These are phyloP conservation scores for Coccomyxa subellipsoidea DNA, from an alignment of 163 green algal genomes.

Conservation along the genomic window DNA sequence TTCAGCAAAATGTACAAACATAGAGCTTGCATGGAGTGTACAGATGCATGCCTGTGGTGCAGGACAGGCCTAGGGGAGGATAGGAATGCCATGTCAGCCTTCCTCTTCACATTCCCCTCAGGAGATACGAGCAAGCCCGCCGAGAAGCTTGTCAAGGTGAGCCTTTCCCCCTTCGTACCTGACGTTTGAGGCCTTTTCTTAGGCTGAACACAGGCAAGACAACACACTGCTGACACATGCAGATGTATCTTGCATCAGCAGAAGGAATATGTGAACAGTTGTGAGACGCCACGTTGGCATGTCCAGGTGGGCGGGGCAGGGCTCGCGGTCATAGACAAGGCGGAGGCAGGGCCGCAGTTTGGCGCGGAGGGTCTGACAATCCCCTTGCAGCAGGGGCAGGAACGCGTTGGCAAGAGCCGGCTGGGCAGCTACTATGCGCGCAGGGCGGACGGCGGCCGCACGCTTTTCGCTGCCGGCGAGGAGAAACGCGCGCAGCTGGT, in stretches of 20 bases:
- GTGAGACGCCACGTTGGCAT: background rate
- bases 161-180: background rate
- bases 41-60: background rate
- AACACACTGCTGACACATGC: no score
- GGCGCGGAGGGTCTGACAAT: slow-evolving; percentile 43
- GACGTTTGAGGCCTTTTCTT: no score
- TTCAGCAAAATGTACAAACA: no score
- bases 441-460: slow-evolving; percentile 34
- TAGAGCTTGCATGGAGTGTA: no score
- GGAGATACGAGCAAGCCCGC: slow-evolving; percentile 44
- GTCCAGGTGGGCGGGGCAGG: slow-evolving; percentile 28
- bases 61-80: slow-evolving; percentile 57
- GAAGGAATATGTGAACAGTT: background rate
- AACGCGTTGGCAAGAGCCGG: slow-evolving; percentile 30
- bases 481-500: slow-evolving; percentile 29
- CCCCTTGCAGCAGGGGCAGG: slow-evolving; percentile 23
- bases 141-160: slow-evolving; percentile 68
- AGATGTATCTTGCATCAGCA: background rate
- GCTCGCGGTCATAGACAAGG: slow-evolving; percentile 34
- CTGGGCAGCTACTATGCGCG: slow-evolving; percentile 46
- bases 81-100: slow-evolving; percentile 61
- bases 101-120: slow-evolving; percentile 72
- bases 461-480: slow-evolving; percentile 43
- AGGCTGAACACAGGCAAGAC: no score
- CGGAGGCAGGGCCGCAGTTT: slow-evolving; percentile 26